Conservation (phyloP, 129 eudicot species). For the Artemisia argyi region DNA sequence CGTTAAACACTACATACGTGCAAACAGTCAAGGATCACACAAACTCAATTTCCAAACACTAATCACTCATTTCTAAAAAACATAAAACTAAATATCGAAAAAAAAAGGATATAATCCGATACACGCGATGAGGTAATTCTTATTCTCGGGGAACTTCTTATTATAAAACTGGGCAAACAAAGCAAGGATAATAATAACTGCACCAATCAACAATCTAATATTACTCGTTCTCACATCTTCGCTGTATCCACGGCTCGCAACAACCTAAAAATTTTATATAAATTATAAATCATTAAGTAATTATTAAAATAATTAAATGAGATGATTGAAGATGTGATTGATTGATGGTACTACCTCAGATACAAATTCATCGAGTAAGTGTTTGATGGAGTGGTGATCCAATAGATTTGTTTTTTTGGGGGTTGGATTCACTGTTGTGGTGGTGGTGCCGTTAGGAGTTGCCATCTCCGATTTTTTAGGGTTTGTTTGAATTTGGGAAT, state of each 20-base stretch:
- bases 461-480: constrained; percentile 36
- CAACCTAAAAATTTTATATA: constrained; percentile 44
- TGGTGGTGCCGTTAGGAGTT: constrained; percentile 26
- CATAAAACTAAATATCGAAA: background rate
- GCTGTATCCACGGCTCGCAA: constrained; percentile 66
- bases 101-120: constrained; percentile 81
- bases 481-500: too few relatives aligned
- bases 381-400: constrained; percentile 88
- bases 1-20: constrained; percentile 72
- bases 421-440: constrained; percentile 17
- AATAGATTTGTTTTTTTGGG: constrained; percentile 71
- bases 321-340: background rate
- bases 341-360: constrained; percentile 56
- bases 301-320: background rate
- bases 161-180: constrained; percentile 86
- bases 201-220: constrained; percentile 68
- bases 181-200: constrained; percentile 65
- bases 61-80: background rate
- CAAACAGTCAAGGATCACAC: constrained; percentile 66
- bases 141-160: constrained; percentile 89
- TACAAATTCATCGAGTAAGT: constrained; percentile 91
- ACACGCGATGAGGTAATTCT: constrained; percentile 69
- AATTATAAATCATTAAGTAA: background rate
- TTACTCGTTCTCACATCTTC: constrained; percentile 93
- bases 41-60: background rate